Conservation (phyloP, 768 basidiomycete species). For the Phanerodontia chrysosporium region DNA sequence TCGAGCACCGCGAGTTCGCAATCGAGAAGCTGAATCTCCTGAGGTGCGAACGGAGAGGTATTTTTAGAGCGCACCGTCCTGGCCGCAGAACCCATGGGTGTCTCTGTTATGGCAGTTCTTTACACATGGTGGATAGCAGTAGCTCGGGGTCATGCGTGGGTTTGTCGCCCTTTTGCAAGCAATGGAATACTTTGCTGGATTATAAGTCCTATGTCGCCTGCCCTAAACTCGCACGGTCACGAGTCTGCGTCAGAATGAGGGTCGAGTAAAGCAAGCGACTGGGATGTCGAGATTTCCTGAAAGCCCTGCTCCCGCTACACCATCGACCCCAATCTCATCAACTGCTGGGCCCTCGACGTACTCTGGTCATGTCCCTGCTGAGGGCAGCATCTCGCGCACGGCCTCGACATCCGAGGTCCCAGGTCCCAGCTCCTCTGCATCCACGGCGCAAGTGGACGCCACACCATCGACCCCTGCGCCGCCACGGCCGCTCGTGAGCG, state of each 20-base stretch:
- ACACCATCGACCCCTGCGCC: background rate
- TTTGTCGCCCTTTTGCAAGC: no score
- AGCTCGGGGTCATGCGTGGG: background rate
- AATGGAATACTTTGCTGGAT: background rate
- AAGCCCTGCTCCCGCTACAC: constrained; percentile 15
- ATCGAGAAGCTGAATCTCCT: background rate
- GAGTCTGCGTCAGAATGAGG: constrained; percentile 23
- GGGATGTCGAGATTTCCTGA: constrained; percentile 23
- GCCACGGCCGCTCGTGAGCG: constrained; percentile 11
- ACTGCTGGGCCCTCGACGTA: constrained; percentile 9
- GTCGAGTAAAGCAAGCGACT: constrained; percentile 27
- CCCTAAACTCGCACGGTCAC: constrained; percentile 25
- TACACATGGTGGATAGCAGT: background rate
- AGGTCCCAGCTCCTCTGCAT: constrained; percentile 2
- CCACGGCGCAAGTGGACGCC: background rate
- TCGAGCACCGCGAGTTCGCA: background rate
- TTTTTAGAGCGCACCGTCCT: background rate
- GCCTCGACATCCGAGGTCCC: constrained; percentile 7
- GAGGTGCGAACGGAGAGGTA: background rate
- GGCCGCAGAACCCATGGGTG: background rate
- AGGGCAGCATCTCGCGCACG: constrained; percentile 3
- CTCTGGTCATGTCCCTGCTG: constrained; percentile 3
- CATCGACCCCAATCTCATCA: constrained; percentile 10
- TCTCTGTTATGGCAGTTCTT: background rate
- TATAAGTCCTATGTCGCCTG: constrained; percentile 5